Evolutionary conservation across 2,329 filamentous ascomycete genomes (phyloP).

Genomic region (Aspergillus chevalieri): DNA sequence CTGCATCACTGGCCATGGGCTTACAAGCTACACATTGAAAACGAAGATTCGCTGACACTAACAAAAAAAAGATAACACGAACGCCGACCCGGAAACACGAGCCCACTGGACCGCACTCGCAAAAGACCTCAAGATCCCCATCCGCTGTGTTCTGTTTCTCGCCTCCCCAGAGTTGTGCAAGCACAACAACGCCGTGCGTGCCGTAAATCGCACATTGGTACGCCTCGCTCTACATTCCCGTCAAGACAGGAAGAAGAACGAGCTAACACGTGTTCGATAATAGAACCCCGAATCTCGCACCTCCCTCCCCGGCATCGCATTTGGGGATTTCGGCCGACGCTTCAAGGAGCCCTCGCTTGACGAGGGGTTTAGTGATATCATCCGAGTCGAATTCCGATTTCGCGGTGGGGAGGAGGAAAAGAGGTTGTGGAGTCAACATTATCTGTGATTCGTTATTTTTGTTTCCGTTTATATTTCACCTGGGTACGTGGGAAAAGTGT

Average conservation of each 20-base stretch:
- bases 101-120: constrained; percentile 74
- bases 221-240: constrained; percentile 6
- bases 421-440: constrained; percentile 69
- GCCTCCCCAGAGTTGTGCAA: constrained; percentile 63
- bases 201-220: constrained; percentile 49
- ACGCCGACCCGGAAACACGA: constrained; percentile 71
- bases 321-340: constrained; percentile 65
- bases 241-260: neutral
- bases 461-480: neutral
- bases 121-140: constrained; percentile 61
- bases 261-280: constrained; percentile 1
- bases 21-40: constrained; percentile 2
- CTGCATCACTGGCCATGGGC: too few relatives aligned
- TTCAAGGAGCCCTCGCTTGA: constrained; percentile 64
- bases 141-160: constrained; percentile 81
- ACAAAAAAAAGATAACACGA: constrained; percentile 74
- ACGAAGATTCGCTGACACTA: too few relatives aligned
- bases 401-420: constrained; percentile 63
- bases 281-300: constrained; percentile 73
- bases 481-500: neutral
- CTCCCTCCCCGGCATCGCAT: constrained; percentile 71
- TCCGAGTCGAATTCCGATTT: constrained; percentile 69
- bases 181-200: constrained; percentile 82
- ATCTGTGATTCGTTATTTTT: constrained; percentile 48
- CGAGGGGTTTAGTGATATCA: constrained; percentile 81